A percentile compares a stretch with the other conserved stretches of the same genome.
Conservation (phyloP, 306 rosid genomes). For the Hylodesmum podocarpum region DNA sequence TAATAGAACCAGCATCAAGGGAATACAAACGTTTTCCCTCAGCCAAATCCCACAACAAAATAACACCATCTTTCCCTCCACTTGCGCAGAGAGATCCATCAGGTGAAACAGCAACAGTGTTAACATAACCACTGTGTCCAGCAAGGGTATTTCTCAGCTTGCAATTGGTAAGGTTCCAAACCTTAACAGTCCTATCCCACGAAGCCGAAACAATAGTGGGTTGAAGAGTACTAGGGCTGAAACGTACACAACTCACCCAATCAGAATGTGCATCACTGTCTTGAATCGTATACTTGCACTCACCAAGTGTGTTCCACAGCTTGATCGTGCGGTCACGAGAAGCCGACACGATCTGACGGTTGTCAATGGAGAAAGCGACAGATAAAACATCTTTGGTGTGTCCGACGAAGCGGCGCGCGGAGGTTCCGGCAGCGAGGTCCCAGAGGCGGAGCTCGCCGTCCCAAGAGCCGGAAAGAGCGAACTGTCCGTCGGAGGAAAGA, state of each 20-base stretch:
- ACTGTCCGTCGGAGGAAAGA: conserved; percentile 96
- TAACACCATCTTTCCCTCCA: conserved; percentile 92
- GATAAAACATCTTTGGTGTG: conserved; percentile 96
- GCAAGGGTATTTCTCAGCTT: conserved; percentile 72
- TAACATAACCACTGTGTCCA: conserved; percentile 82
- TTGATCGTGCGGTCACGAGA: conserved; percentile 96
- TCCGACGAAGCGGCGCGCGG: conserved; percentile 90
- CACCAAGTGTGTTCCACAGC: conserved; percentile 97
- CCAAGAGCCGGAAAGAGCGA: conserved; percentile 98
- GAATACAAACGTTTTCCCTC: conserved; percentile 91
- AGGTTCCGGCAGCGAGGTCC: conserved; percentile 77
- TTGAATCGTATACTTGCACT: conserved; percentile 91
- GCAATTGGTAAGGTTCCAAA: conserved; percentile 86
- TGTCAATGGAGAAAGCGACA: conserved; percentile 90
- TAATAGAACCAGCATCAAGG: conserved; percentile 79
- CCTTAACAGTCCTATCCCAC: conserved; percentile 66
- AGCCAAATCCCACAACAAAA: conserved; percentile 92
- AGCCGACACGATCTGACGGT: conserved; percentile 98
- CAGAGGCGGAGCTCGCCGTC: conserved; percentile 99
- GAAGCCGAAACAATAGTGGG: conserved; percentile 90
- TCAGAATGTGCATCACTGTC: conserved; percentile 77
- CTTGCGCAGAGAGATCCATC: conserved; percentile 94
- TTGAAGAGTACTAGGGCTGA: conserved; percentile 68
- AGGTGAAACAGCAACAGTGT: conserved; percentile 95
- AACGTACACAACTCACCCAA: conserved; percentile 92